Base-by-base conservation (phyloP, 345 rosid species). In the Luvunga scandens region DNA sequence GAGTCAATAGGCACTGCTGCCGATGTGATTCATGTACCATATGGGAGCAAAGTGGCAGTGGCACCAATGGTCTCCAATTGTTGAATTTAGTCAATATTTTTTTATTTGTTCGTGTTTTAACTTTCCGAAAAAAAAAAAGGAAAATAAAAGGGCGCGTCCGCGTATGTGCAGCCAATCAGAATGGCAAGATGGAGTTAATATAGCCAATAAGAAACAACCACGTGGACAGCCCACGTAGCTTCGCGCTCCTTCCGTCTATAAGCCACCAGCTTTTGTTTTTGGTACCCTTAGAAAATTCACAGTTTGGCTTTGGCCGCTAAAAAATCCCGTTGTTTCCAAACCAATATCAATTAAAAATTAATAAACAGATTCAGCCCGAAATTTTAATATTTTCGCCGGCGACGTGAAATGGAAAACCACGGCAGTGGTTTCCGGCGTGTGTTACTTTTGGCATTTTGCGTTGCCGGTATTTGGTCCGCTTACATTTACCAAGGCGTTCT, bases 401-500 rank as follows among this genome's bases (percentile, higher is more conserved):
- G 81, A 83, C 77, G 78, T 76, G 36, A 60, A 82, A 87, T 92
- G 97, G 92, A 92, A 84, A 88, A 85, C 80, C 95, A 90, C 48
- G 93, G 91, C 31, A 72, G 90, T 73, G 92, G 98, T 39, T 80
- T 92, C 84, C 91, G 89, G 82, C 90, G 97, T 55, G 80, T 89
- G 50, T 53, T 94, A 22, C 70, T 93, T 71, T 77, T 96, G 79
- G 89, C 91, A 6, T 91, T 96, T 76, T 96, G 99, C 85, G 93
- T 94, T 78, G 89, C 95, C 76, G 98, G 99, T 81, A 94, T 96
- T 83, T 94, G 99, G 98, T 80, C 98, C 62, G 97, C 98, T 16
- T 96, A 96, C 75, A 91, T 96, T 73, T 96, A 96, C 83, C 99
- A 94, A 87, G 99, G 99, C 69, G 75, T 92, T 84, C 97, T 96